Evolutionary conservation across 2,329 filamentous ascomycete species (phyloP), one percentile per base, ranked within the genome.

Genomic region (Ramularia collo-cygni): DNA sequence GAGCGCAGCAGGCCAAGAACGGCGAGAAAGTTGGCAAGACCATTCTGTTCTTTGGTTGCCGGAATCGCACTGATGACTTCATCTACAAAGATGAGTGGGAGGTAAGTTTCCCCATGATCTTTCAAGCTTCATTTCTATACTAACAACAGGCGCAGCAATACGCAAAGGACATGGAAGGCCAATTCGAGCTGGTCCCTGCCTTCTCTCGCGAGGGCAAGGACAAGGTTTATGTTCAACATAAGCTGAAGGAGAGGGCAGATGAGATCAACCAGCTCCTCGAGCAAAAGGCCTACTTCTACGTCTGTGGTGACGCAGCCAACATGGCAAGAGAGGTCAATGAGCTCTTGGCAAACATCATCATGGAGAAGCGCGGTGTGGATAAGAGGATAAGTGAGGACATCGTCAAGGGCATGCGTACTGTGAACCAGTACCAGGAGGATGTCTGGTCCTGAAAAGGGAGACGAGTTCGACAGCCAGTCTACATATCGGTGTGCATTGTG

Each of bases 201-300:
- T 98, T 98, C 67, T 98, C 92, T n/a, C 81, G 92, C 51, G 86
- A 95, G 44, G 73, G 77, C 1, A 64, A 80, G 30, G 76, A 92
- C 43, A 98, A 98, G 69, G 85, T 98, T 27, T 98, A 98, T 60
- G 92, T 98, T 15, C 92, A 98, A 68, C 88, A 98, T 66, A 77
- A 85, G 47, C 75, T 98, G 45, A 83, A 85, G 67, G 86, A 96
- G 64, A 75, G 81, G 36, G 81, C 85, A 43, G 76, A 85, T 56
- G 79, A 95, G 56, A 75, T 98, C 67, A 90, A 94, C 66, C 81
- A 90, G 50, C 77, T 98, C 1, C 74, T 98, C 8, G 74, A 83
- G 64, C 85, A 89, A 63, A 81, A 81, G 59, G 92, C 87, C 4
- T 95, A 92, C 67, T 89, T 98, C 64, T 98, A 98, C 64, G 90